Evolutionary conservation across 805 yeast species (phyloP).

Genomic region (Candida alai): DNA sequence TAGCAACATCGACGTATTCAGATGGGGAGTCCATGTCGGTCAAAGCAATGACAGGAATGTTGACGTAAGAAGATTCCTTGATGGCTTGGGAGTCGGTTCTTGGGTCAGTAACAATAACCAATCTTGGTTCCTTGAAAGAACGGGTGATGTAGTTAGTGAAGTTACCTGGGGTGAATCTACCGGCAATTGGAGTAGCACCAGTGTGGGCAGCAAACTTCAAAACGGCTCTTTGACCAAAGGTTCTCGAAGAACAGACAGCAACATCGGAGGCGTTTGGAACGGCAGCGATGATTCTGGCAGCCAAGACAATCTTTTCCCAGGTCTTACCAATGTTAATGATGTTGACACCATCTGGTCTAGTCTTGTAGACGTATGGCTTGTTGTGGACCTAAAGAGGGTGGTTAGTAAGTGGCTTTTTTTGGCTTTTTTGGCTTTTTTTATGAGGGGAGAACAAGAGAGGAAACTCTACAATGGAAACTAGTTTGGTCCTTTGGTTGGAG

Average conservation of each 20-base stretch:
- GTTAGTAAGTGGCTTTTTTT: constrained; percentile 21
- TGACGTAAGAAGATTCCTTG: constrained; percentile 99
- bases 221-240: constrained; percentile 99
- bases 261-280: constrained; percentile 98
- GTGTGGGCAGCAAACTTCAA: constrained; percentile 99
- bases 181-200: constrained; percentile 99
- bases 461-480: too few species aligned
- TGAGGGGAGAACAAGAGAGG: too few species aligned
- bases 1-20: constrained; percentile 98
- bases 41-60: constrained; percentile 99
- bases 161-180: constrained; percentile 99
- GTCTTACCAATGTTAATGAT: constrained; percentile 98
- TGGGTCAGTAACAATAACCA: constrained; percentile 98
- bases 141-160: constrained; percentile 99
- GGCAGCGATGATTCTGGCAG: constrained; percentile 99
- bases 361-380: constrained; percentile 94
- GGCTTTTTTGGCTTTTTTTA: too few species aligned
- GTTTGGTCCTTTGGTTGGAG: too few species aligned
- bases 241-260: constrained; percentile 98
- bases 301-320: constrained; percentile 99
- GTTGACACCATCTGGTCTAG: constrained; percentile 99
- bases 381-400: constrained; percentile 69
- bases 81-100: constrained; percentile 99
- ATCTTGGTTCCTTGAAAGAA: constrained; percentile 99
- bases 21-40: constrained; percentile 98